Percentiles rank a stretch among this genome's conserved stretches.
Conservation (phyloP, 139 green algal genomes). For the Desmodesmus armatus region DNA sequence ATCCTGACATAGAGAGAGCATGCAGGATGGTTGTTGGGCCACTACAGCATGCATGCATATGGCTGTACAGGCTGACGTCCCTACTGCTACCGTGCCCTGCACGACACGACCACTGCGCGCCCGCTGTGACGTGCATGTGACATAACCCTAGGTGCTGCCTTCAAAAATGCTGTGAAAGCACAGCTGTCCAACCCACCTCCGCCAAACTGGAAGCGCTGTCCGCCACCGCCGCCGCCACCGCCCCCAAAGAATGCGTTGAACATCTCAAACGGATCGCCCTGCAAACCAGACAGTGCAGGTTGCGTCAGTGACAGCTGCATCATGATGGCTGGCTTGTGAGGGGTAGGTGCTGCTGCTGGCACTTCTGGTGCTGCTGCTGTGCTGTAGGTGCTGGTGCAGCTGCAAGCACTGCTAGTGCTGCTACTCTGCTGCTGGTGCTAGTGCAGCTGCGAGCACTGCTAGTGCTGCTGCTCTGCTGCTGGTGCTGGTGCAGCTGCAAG, state of each 20-base stretch:
- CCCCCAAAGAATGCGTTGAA: slow-evolving; percentile 87
- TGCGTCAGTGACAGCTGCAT: not conserved
- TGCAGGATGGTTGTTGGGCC: too few species aligned
- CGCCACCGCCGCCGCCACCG: slow-evolving; percentile 45
- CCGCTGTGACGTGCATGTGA: too few species aligned
- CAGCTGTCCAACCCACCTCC: slow-evolving; percentile 10
- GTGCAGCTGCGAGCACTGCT: too few species aligned
- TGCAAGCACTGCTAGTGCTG: too few species aligned
- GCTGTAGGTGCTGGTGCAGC: not conserved
- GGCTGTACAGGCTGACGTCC: too few species aligned
- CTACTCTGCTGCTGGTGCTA: not conserved
- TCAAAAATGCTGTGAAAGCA: too few species aligned
- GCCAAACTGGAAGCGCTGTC: slow-evolving; percentile 28
- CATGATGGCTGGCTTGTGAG: not conserved
- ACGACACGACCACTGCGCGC: too few species aligned
- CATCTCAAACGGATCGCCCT: slow-evolving; percentile 83
- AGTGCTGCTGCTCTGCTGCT: not conserved
- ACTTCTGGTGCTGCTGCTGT: not conserved
- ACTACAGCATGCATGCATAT: too few species aligned
- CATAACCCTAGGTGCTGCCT: too few species aligned
- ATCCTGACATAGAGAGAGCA: too few species aligned
- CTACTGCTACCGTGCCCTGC: too few species aligned
- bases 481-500: too few species aligned
- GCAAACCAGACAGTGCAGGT: not conserved
- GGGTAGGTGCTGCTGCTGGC: not conserved